Base-by-base conservation (phyloP, 2,329 filamentous ascomycete species). In the Lizonia empirigonia region DNA sequence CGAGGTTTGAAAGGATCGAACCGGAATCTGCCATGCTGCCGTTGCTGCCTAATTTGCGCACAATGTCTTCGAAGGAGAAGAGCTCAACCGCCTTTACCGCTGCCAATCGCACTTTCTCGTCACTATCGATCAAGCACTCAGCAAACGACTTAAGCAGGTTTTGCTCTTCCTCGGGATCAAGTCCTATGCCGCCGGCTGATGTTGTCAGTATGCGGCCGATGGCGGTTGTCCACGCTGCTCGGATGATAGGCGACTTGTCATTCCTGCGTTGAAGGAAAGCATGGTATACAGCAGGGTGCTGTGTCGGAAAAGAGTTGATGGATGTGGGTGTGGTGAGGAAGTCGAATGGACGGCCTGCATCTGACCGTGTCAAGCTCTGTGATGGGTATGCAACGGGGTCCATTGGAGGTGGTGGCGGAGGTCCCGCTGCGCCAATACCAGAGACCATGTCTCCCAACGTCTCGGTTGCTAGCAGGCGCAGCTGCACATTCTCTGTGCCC, bases 391-490 rank as follows among this genome's bases (percentile, higher is more conserved):
- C 87, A 18, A 88, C 83, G 10, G 93, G 90, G 65, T 97, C 91
- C 67, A 96, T 81, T 1, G 78, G 74, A 8, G 88, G 83, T 6
- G 85, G 76, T 12, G 88, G 84, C 13, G 92, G 91, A 47, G 90
- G 89, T 0, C 93, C 93, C 55, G 92, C 91, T 54, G 93, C 90
- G 40, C 93, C 93, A 69, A 97, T 95, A 5, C 93, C 93, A 32
- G 93, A 88, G 20, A 95, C 88, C 80, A 99, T 92, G 68, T 97
- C 93, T 44, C 95, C 94, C 30, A 99, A 84, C 0, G 94, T 96
- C 73, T 97, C 91, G 0, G 93, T 96, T 2, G 93, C 93, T 50
- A 99, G 82, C 52, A 90, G 82, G 44, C 94, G 89, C 47, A 99
- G 78, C 62, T 94, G 86, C 3, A 92, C 81, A 53, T 95, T 95